These are phyloP conservation scores for Zea luxurians DNA, from an alignment of 176 grass and related monocot species.

Conservation along the genomic window DNA sequence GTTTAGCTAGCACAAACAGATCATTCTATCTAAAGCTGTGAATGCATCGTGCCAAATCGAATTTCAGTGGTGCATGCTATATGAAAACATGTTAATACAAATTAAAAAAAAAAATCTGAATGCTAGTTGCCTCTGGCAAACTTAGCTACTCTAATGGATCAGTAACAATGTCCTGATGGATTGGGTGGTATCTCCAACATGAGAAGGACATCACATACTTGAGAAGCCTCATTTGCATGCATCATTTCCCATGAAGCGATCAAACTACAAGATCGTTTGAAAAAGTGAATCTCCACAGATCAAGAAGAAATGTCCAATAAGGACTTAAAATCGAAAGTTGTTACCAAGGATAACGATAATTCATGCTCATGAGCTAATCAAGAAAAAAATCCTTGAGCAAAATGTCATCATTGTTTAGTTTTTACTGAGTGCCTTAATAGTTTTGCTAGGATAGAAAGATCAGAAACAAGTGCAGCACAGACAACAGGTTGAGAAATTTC, in stretches of 20 bases:
- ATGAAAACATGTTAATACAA: not conserved
- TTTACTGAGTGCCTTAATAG: not conserved
- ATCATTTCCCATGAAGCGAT: not conserved
- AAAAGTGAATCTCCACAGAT: not conserved
- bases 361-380: not conserved
- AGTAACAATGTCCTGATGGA: not conserved
- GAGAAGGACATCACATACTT: not conserved
- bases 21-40: not conserved
- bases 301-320: not conserved
- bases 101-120: not conserved
- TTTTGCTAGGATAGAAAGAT: constrained; percentile 9
- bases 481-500: constrained; percentile 8
- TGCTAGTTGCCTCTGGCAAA: not conserved
- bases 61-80: not conserved
- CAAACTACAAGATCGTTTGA: not conserved
- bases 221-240: not conserved
- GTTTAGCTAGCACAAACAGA: not conserved
- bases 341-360: not conserved
- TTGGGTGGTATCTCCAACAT: not conserved
- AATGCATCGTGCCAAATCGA: not conserved
- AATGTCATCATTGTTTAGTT: not conserved
- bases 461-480: not conserved
- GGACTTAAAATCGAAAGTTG: not conserved
- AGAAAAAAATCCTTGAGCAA: not conserved
- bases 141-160: not conserved